Conservation (phyloP, 2,329 filamentous ascomycete genomes). For the Aureobasidium sp. region DNA sequence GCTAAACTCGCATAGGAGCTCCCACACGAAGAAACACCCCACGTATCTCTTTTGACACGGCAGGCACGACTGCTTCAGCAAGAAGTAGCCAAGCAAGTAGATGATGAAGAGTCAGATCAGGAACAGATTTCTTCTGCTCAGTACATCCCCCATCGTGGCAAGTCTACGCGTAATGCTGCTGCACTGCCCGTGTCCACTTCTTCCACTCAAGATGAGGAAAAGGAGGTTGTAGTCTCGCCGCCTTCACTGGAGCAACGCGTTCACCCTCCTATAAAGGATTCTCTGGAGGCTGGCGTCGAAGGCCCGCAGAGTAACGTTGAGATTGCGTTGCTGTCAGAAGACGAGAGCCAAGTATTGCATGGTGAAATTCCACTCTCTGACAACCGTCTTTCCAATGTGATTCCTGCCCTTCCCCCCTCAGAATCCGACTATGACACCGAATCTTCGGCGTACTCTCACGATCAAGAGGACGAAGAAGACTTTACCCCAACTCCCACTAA, state of each 20-base stretch:
- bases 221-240: conserved; percentile 5
- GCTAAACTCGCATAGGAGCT: background rate
- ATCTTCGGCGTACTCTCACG: conserved; percentile 33
- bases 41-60: conserved; percentile 5
- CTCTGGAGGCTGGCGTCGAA: conserved; percentile 12
- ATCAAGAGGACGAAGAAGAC: conserved; percentile 44
- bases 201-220: conserved; percentile 10
- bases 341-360: conserved; percentile 54
- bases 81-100: conserved; percentile 27
- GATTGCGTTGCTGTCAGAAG: conserved; percentile 54
- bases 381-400: conserved; percentile 25
- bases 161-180: background rate
- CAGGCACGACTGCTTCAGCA: conserved; percentile 15
- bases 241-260: background rate
- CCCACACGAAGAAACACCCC: background rate
- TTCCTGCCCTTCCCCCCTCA: conserved; percentile 20
- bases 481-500: conserved; percentile 39
- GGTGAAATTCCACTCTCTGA: conserved; percentile 46
- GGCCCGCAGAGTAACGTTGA: conserved; percentile 46
- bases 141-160: conserved; percentile 65
- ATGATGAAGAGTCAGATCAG: conserved; percentile 62
- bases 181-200: background rate
- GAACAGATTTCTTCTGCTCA: conserved; percentile 84
- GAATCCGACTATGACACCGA: conserved; percentile 38
- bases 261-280: background rate